Evolutionary conservation across 2,329 filamentous ascomycete genomes (phyloP).

Genomic region (Ophiocordyceps camponoti-leonardi): DNA sequence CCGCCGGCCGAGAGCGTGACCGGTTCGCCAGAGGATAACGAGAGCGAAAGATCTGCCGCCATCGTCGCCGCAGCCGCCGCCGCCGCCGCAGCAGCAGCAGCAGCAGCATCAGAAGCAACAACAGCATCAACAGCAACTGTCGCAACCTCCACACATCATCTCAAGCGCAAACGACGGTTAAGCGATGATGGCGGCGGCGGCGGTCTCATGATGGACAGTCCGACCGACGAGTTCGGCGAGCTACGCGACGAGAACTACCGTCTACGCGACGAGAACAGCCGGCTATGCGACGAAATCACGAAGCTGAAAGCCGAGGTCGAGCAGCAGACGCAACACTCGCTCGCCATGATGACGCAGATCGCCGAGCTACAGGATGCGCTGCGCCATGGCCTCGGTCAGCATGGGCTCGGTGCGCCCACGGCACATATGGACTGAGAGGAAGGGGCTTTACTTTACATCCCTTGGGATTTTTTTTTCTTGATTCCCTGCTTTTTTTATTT

Average conservation of each 20-base stretch:
- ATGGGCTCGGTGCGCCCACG: conserved; percentile 18
- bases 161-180: conserved; percentile 28
- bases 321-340: conserved; percentile 26
- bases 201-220: not conserved
- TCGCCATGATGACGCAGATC: conserved; percentile 31
- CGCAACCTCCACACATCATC: too few species aligned
- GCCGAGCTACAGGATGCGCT: conserved; percentile 26
- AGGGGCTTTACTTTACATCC: not conserved
- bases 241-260: not conserved
- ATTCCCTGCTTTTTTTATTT: not conserved
- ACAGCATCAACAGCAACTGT: too few species aligned
- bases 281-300: conserved; percentile 46
- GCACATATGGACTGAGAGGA: conserved; percentile 21
- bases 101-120: too few species aligned
- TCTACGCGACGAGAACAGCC: conserved; percentile 35
- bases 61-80: too few species aligned
- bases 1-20: conserved; percentile 15
- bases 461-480: not conserved
- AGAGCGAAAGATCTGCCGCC: conserved; percentile 23
- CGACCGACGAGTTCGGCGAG: not conserved
- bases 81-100: too few species aligned
- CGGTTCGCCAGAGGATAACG: conserved; percentile 25
- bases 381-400: conserved; percentile 15
- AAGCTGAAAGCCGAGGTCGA: conserved; percentile 35
- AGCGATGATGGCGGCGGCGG: conserved; percentile 9